Percentiles rank a stretch among this genome's conserved stretches.
These are phyloP conservation scores for Arthroderma sp. DNA, from an alignment of 2,329 filamentous ascomycete genomes.

Conservation along the genomic window DNA sequence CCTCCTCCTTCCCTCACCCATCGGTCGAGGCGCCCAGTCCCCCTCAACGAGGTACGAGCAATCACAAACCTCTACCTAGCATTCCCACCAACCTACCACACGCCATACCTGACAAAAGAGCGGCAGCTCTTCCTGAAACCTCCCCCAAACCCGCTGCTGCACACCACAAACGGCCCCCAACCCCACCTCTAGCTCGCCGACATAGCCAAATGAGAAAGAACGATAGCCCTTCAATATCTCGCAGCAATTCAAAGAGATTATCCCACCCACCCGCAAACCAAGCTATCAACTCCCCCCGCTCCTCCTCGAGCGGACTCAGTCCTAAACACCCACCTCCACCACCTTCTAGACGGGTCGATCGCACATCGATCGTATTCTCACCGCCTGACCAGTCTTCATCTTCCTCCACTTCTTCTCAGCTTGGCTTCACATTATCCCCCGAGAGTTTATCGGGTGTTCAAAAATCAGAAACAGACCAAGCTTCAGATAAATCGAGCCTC, in stretches of 20 bases:
- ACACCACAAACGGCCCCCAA: slow-evolving; percentile 32
- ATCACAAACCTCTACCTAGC: not conserved
- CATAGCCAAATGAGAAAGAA: slow-evolving; percentile 33
- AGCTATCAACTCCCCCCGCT: slow-evolving; percentile 24
- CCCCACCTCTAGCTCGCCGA: slow-evolving; percentile 36
- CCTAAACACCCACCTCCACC: slow-evolving; percentile 39
- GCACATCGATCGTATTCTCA: not conserved
- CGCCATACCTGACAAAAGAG: slow-evolving; percentile 1
- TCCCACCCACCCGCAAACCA: slow-evolving; percentile 33
- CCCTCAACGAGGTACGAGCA: slow-evolving; percentile 1
- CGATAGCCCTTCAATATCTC: slow-evolving; percentile 17
- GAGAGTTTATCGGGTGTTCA: not conserved
- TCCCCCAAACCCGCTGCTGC: slow-evolving; percentile 10
- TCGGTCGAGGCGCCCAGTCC: not conserved
- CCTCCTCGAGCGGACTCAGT: slow-evolving; percentile 20
- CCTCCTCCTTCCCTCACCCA: not conserved
- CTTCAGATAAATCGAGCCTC: slow-evolving; percentile 2
- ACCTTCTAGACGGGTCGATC: slow-evolving; percentile 36
- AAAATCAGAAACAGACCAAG: not conserved
- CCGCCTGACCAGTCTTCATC: not conserved
- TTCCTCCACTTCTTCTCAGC: slow-evolving; percentile 1
- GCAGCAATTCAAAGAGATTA: slow-evolving; percentile 20
- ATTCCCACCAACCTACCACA: not conserved
- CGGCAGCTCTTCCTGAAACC: slow-evolving; percentile 3
- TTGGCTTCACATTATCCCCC: not conserved